phyloP scores from a whole-genome alignment of 768 basidiomycete species.

The Leccinum obscurum region DNA sequence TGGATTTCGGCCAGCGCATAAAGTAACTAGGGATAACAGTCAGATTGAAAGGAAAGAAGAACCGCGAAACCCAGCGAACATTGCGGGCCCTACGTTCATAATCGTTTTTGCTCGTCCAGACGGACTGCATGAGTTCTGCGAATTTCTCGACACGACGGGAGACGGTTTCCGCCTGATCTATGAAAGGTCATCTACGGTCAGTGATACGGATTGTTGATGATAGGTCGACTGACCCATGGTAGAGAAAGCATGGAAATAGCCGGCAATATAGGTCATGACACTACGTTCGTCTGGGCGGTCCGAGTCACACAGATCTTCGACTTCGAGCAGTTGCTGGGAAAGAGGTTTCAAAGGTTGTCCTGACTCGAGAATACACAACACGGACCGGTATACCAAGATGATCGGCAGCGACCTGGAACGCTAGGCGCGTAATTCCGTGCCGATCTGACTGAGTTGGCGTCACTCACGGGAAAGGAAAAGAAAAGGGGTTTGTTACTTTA shows the following conservation, averaged over 20 bases:
- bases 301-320: constrained; percentile 89
- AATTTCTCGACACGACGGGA: constrained; percentile 94
- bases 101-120: constrained; percentile 86
- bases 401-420: constrained; percentile 86
- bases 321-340: constrained; percentile 87
- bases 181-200: constrained; percentile 3
- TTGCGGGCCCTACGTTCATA: constrained; percentile 84
- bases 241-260: constrained; percentile 97
- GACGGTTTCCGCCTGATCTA: constrained; percentile 94
- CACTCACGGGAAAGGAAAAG: neutral
- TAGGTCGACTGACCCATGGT: constrained; percentile 72
- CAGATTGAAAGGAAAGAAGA: constrained; percentile 4
- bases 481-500: constrained; percentile 52
- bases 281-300: constrained; percentile 91
- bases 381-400: constrained; percentile 89
- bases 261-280: constrained; percentile 98
- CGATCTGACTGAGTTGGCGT: constrained; percentile 57
- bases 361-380: constrained; percentile 10
- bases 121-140: constrained; percentile 91
- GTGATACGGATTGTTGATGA: neutral
- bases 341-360: neutral
- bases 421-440: constrained; percentile 80
- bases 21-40: constrained; percentile 50
- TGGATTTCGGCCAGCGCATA: constrained; percentile 66
- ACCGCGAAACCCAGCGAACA: constrained; percentile 40